Conservation (phyloP, 2,329 filamentous ascomycete species). For the Aspergillus sp. region DNA sequence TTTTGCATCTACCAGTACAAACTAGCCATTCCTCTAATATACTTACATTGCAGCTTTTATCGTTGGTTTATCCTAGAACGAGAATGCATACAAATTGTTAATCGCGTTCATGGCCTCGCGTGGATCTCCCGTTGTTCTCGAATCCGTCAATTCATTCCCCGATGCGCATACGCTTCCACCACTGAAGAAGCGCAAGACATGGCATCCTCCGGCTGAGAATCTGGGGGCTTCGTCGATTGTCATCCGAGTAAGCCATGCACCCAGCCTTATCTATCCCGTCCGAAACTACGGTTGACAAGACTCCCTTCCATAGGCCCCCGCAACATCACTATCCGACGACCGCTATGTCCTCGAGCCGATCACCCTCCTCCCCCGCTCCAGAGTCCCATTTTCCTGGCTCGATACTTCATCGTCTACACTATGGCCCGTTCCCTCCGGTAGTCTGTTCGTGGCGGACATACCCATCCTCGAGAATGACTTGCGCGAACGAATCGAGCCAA, state of each 20-base stretch:
- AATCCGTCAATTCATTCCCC: conserved; percentile 29
- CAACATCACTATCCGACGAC: conserved; percentile 29
- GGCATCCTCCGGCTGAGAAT: conserved; percentile 8
- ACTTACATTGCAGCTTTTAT: not conserved
- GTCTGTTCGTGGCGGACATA: conserved; percentile 34
- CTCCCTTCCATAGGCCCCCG: conserved; percentile 23
- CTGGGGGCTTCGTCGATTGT: conserved; percentile 19
- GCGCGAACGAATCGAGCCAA: conserved; percentile 15
- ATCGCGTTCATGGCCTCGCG: conserved; percentile 33
- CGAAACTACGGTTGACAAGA: not conserved
- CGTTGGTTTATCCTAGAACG: not conserved
- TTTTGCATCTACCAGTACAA: not conserved
- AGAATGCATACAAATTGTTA: conserved; percentile 11
- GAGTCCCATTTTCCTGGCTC: conserved; percentile 35
- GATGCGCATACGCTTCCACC: conserved; percentile 15
- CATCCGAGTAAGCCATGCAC: conserved; percentile 24
- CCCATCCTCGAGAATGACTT: conserved; percentile 28
- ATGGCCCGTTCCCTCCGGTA: conserved; percentile 25
- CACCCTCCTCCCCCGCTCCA: conserved; percentile 28
- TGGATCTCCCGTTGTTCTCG: conserved; percentile 22
- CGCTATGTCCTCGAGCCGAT: conserved; percentile 31
- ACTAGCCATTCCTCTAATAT: not conserved
- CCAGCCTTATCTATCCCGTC: not conserved
- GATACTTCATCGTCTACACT: conserved; percentile 20
- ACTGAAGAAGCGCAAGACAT: conserved; percentile 30